Evolutionary conservation across 352 stramenopile genomes (phyloP).

Genomic region (Phytophthora sojae): DNA sequence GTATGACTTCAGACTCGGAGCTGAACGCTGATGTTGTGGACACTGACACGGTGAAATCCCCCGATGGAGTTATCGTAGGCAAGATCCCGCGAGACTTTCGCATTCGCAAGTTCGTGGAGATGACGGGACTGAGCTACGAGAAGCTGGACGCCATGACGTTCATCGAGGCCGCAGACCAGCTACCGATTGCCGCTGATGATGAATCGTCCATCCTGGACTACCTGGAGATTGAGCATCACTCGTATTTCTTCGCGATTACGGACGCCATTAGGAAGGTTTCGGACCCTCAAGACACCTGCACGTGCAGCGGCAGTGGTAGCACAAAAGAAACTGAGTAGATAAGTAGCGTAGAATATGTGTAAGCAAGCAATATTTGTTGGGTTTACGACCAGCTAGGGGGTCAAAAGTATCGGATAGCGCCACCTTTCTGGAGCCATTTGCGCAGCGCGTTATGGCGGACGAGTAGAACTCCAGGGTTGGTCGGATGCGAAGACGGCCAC

Average conservation of each 20-base stretch:
- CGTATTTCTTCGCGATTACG: conserved; percentile 30
- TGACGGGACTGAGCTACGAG: conserved; percentile 49
- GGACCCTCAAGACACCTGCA: conserved; percentile 28
- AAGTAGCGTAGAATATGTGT: neutral
- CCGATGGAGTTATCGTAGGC: conserved; percentile 39
- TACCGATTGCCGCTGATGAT: conserved; percentile 18
- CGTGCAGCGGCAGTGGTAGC: conserved; percentile 19
- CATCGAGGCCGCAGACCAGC: conserved; percentile 49
- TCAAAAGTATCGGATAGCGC: conserved; percentile 51
- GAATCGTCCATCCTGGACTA: conserved; percentile 41
- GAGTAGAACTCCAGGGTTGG: conserved; percentile 66
- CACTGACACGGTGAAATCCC: conserved; percentile 30
- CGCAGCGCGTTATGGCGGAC: conserved; percentile 57
- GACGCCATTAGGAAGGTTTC: conserved; percentile 24
- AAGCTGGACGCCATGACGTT: conserved; percentile 61
- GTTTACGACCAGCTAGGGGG: neutral
- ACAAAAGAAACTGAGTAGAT: conserved; percentile 1
- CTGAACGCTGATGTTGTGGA: conserved; percentile 63
- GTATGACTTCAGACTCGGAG: conserved; percentile 61
- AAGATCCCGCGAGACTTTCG: conserved; percentile 61
- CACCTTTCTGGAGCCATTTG: conserved; percentile 64
- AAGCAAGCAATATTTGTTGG: neutral
- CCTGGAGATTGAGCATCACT: conserved; percentile 21
- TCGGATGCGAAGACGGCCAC: conserved; percentile 60
- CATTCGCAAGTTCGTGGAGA: conserved; percentile 69